A percentile compares a stretch with the other conserved stretches of the same genome.
Conservation (phyloP, 495 filamentous ascomycete species). For the Thermothielavioides terrestris region DNA sequence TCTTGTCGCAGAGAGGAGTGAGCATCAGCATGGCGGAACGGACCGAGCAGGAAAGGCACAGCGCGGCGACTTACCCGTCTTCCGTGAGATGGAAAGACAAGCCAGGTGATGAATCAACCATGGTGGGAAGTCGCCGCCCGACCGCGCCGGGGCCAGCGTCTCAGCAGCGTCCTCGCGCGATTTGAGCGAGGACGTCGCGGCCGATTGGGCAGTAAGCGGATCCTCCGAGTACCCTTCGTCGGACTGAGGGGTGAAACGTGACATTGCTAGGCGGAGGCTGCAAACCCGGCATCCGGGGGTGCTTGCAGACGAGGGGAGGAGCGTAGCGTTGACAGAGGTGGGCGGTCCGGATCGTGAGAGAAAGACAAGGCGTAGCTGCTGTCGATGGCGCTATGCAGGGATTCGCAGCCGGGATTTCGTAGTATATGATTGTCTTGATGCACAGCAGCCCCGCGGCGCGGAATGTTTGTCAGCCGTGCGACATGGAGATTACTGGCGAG, state of each 20-base stretch:
- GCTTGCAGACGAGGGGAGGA: not conserved
- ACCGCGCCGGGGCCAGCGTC: slow-evolving; percentile 16
- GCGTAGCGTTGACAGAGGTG: too few relatives aligned
- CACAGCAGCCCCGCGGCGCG: not conserved
- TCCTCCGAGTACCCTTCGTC: slow-evolving; percentile 55
- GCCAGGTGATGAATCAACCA: slow-evolving; percentile 41
- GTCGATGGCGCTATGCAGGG: not conserved
- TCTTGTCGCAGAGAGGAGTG: slow-evolving; percentile 27
- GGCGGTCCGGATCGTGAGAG: too few relatives aligned
- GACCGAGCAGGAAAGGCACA: not conserved
- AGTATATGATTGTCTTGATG: slow-evolving; percentile 1
- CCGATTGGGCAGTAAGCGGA: slow-evolving; percentile 37
- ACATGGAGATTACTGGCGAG: too few relatives aligned
- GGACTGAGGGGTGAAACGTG: slow-evolving; percentile 30
- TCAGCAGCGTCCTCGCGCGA: slow-evolving; percentile 16
- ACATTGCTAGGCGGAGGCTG: slow-evolving; percentile 9
- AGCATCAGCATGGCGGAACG: not conserved
- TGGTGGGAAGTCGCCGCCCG: slow-evolving; percentile 27
- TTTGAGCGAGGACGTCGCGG: slow-evolving; percentile 19
- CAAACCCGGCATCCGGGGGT: too few relatives aligned
- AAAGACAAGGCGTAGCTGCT: not conserved
- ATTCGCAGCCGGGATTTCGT: not conserved
- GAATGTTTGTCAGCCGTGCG: not conserved
- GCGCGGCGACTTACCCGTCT: slow-evolving; percentile 35
- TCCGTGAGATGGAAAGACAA: slow-evolving; percentile 36